phyloP scores from a whole-genome alignment of 2,329 filamentous ascomycete genomes.

The Beauveria asiatica region DNA sequence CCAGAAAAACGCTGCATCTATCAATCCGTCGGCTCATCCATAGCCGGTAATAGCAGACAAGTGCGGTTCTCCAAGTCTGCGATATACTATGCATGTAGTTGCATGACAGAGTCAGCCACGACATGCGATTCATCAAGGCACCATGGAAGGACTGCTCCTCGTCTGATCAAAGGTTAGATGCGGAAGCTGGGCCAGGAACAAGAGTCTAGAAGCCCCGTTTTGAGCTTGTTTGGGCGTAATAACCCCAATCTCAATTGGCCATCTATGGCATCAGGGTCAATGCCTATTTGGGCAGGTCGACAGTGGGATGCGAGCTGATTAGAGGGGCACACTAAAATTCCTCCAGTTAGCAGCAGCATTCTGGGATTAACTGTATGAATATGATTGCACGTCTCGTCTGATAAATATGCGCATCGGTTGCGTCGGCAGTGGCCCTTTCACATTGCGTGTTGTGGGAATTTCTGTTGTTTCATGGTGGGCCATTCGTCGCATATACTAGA shows the following conservation, averaged over 20 bases:
- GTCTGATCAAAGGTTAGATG: background rate
- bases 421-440: background rate
- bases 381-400: background rate
- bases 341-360: constrained; percentile 10
- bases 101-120: background rate
- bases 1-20: background rate
- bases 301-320: constrained; percentile 36
- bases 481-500: too few relatives aligned
- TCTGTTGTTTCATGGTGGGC: background rate
- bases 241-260: background rate
- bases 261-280: background rate
- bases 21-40: background rate
- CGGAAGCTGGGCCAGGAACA: background rate
- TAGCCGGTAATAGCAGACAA: background rate
- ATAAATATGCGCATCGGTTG: too few relatives aligned
- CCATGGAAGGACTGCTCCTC: background rate
- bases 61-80: background rate
- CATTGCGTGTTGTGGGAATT: background rate
- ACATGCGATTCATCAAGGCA: background rate
- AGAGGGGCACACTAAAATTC: background rate
- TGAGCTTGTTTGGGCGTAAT: background rate
- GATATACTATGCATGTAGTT: background rate
- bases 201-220: background rate
- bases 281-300: constrained; percentile 13
- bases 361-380: background rate